phyloP scores from a whole-genome alignment of 495 filamentous ascomycete genomes.

The Penicillium arizonense region DNA sequence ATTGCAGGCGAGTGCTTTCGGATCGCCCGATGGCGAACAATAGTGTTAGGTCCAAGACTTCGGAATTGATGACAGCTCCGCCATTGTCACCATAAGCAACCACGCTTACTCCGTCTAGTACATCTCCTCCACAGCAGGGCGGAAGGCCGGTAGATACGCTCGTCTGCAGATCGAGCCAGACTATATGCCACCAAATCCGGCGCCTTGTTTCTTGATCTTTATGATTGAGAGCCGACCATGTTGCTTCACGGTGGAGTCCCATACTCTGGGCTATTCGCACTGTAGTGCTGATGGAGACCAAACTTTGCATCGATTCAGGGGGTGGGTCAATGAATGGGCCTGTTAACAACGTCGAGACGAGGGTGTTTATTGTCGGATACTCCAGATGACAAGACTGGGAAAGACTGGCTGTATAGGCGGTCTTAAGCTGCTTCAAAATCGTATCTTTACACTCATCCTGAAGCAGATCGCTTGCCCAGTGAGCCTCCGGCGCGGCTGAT shows the following conservation, averaged over 20 bases:
- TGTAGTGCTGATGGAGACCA: constrained; percentile 5
- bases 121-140: constrained; percentile 4
- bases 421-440: constrained; percentile 4
- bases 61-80: background rate
- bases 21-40: too few species aligned
- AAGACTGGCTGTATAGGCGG: constrained; percentile 9
- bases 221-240: too few species aligned
- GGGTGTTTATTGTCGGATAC: constrained; percentile 22
- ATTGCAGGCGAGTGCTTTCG: too few species aligned
- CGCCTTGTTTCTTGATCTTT: constrained; percentile 5
- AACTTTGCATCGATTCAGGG: background rate
- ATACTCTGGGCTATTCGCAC: constrained; percentile 19
- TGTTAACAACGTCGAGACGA: constrained; percentile 12
- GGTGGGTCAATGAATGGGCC: background rate
- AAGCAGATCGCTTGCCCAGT: constrained; percentile 4
- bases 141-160: constrained; percentile 21
- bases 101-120: constrained; percentile 1
- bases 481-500: constrained; percentile 1
- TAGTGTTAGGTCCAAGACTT: too few species aligned
- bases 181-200: constrained; percentile 23
- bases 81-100: background rate
- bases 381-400: constrained; percentile 9
- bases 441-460: background rate
- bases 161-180: constrained; percentile 24
- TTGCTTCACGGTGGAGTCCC: constrained; percentile 17